A percentile compares a stretch with the other conserved stretches of the same genome.
Conservation (phyloP, 306 rosid genomes). For the Lathyrus oleraceus region DNA sequence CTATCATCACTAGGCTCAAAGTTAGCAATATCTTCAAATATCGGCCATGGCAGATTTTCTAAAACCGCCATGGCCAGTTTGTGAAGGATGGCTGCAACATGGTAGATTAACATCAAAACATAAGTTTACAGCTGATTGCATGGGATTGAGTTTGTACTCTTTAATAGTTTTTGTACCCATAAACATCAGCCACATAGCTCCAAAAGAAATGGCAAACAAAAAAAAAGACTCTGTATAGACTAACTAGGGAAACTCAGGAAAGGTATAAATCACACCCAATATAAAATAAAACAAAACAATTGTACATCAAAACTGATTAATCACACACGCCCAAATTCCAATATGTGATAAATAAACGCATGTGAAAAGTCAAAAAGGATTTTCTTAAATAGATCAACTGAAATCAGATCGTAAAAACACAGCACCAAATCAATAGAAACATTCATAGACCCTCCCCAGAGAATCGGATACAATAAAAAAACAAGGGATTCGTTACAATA, state of each 20-base stretch:
- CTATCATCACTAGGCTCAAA: not conserved
- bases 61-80: no score
- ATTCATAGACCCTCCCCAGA: not conserved
- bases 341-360: not conserved
- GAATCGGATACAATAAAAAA: constrained; percentile 1
- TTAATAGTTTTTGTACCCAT: not conserved
- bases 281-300: not conserved
- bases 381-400: not conserved
- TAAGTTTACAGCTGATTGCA: not conserved
- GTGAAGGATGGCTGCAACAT: no score
- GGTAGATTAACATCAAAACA: not conserved
- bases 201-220: no score
- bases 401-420: constrained; percentile 14
- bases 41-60: no score
- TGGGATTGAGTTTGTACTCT: not conserved
- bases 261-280: no score
- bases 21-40: no score
- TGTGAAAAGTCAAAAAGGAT: not conserved
- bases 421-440: not conserved
- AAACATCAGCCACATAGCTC: no score
- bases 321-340: not conserved
- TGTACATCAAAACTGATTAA: not conserved
- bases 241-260: no score
- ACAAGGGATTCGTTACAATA: constrained; percentile 21
- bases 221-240: no score